Evolutionary conservation across 495 filamentous ascomycete species (phyloP).

Genomic region (Podospora didyma): DNA sequence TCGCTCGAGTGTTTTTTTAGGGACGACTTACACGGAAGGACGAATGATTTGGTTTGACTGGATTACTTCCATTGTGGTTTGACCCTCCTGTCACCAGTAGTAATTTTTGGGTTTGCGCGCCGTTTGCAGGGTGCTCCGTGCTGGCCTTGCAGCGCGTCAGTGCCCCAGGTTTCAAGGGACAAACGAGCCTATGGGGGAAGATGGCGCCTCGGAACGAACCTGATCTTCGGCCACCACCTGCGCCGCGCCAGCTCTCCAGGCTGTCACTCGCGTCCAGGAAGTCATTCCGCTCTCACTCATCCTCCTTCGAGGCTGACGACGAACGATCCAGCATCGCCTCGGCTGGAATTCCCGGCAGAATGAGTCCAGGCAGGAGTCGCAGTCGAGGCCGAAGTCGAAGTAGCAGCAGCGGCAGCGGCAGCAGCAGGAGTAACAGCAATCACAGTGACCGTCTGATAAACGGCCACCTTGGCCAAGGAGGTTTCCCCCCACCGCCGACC

Average conservation of each 20-base stretch:
- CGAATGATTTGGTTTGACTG: too few species aligned
- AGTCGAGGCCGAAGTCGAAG: conserved; percentile 6
- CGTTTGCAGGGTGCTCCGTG: too few species aligned
- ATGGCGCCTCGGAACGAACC: conserved; percentile 35
- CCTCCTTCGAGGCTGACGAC: conserved; percentile 60
- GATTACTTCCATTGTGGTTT: too few species aligned
- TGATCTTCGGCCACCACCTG: conserved; percentile 30
- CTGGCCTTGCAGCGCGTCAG: neutral
- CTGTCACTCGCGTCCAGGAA: conserved; percentile 41
- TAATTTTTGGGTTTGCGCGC: too few species aligned
- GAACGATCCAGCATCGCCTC: conserved; percentile 41
- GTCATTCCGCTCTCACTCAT: conserved; percentile 42
- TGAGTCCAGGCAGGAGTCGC: conserved; percentile 21
- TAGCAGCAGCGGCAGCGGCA: conserved; percentile 17
- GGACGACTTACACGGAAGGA: too few species aligned
- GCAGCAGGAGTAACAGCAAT: conserved; percentile 14
- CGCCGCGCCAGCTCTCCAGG: conserved; percentile 40
- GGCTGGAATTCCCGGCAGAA: conserved; percentile 14
- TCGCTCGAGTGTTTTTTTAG: too few species aligned
- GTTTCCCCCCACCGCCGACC: conserved; percentile 2
- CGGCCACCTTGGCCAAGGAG: neutral
- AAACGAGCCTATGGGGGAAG: neutral
- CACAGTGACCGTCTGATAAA: neutral
- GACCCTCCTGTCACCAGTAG: too few species aligned
- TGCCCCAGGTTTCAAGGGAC: too few species aligned